A percentile compares a stretch with the other conserved stretches of the same genome.
Conservation (phyloP, 495 filamentous ascomycete genomes). For the Aspergillus nidulans region DNA sequence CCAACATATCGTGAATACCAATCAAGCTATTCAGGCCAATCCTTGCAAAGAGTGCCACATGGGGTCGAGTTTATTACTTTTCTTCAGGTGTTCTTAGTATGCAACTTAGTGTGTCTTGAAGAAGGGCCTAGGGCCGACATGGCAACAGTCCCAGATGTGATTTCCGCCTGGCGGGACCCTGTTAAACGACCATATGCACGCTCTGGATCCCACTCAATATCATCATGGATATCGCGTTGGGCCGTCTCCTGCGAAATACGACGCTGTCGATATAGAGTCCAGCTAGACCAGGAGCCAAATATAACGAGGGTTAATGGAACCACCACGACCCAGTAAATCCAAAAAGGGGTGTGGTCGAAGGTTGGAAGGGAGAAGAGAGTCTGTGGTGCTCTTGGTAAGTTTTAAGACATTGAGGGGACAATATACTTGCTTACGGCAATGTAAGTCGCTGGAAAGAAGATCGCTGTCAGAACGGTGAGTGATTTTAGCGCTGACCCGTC, state of each 20-base stretch:
- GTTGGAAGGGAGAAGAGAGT: slow-evolving; percentile 8
- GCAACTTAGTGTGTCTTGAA: no score
- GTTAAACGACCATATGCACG: no score
- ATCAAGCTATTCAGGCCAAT: no score
- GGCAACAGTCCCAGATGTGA: no score
- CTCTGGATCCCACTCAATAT: slow-evolving; percentile 4
- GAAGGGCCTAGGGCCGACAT: no score
- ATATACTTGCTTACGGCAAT: slow-evolving; percentile 9
- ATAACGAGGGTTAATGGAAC: slow-evolving; percentile 8
- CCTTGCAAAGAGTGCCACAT: no score
- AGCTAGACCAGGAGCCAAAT: slow-evolving; percentile 8
- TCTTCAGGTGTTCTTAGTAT: no score
- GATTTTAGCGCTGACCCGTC: slow-evolving; percentile 13
- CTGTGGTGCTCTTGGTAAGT: neutral
- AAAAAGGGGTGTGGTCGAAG: neutral
- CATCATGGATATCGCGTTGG: neutral
- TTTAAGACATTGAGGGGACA: neutral
- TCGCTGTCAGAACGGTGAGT: slow-evolving; percentile 3
- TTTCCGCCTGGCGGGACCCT: no score
- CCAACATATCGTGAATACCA: no score
- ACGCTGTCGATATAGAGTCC: slow-evolving; percentile 10
- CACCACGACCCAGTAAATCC: slow-evolving; percentile 8
- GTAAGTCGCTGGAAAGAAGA: slow-evolving; percentile 12
- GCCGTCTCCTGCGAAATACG: slow-evolving; percentile 2
- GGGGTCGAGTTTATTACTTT: no score